Evolutionary conservation across 306 rosid species (phyloP).

Genomic region (Comarum palustre): DNA sequence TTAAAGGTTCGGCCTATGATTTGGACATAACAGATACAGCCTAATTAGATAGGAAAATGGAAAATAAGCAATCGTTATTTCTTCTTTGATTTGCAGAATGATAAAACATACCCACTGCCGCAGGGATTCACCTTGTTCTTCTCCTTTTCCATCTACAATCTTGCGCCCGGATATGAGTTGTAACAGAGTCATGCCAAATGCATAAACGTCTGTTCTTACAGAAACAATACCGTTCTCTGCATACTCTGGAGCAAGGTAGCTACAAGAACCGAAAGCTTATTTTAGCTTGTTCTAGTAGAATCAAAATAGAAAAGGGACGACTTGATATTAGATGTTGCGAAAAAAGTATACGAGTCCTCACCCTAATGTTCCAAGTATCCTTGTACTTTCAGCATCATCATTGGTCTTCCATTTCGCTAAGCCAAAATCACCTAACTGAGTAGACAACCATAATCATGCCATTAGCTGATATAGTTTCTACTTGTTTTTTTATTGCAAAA

Average conservation of each 20-base stretch:
- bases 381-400: conserved; percentile 51
- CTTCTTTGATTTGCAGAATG: too few relatives aligned
- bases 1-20: conserved; percentile 61
- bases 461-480: conserved; percentile 11
- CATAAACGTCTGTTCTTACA: conserved; percentile 63
- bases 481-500: neutral
- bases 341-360: conserved; percentile 32
- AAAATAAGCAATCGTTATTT: neutral
- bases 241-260: conserved; percentile 82
- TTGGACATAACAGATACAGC: conserved; percentile 2
- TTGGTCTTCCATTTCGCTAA: conserved; percentile 68
- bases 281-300: neutral
- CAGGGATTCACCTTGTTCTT: conserved; percentile 43
- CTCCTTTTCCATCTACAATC: conserved; percentile 34
- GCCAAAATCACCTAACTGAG: conserved; percentile 86
- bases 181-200: conserved; percentile 63
- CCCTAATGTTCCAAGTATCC: conserved; percentile 86
- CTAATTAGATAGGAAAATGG: conserved; percentile 2
- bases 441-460: conserved; percentile 19
- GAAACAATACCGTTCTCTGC: conserved; percentile 72
- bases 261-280: conserved; percentile 27
- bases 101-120: conserved; percentile 62
- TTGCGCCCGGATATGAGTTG: conserved; percentile 70
- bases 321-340: neutral
- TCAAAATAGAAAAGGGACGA: neutral